These are phyloP conservation scores for Suillus ampliporus DNA, from an alignment of 768 basidiomycete genomes.

Conservation along the genomic window DNA sequence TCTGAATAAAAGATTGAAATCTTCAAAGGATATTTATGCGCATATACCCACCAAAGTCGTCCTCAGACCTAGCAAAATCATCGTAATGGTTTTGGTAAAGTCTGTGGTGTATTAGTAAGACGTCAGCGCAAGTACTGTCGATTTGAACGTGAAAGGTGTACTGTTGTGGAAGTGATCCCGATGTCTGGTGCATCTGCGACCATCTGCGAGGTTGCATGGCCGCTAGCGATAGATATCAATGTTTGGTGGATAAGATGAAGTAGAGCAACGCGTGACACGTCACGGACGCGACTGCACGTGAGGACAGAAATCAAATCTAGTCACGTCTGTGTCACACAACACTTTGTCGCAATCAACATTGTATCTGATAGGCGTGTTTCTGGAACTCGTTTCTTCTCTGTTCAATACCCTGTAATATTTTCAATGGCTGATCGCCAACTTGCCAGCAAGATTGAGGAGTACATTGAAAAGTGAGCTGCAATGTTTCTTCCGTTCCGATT, in stretches of 20 bases:
- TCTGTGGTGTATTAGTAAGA: constrained; percentile 6
- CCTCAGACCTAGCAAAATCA: constrained; percentile 14
- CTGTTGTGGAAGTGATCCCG: background rate
- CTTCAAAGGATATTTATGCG: constrained; percentile 4
- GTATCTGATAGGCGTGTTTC: constrained; percentile 8
- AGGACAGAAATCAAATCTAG: constrained; percentile 9
- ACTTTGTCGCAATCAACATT: constrained; percentile 3
- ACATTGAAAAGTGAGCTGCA: constrained; percentile 70
- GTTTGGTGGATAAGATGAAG: background rate
- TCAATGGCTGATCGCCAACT: constrained; percentile 42
- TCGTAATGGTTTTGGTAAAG: constrained; percentile 12
- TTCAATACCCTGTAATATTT: constrained; percentile 20
- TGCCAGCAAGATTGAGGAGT: constrained; percentile 69
- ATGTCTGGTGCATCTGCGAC: background rate
- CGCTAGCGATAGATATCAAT: no score
- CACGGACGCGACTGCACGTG: constrained; percentile 36
- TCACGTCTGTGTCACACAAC: constrained; percentile 8
- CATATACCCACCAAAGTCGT: constrained; percentile 34
- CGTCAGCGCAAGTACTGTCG: background rate
- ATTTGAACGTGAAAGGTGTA: background rate
- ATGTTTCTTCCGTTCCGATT: constrained; percentile 19
- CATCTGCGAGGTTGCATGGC: background rate
- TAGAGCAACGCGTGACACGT: constrained; percentile 25
- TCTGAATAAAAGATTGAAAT: constrained; percentile 35
- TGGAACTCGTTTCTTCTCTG: constrained; percentile 9